Evolutionary conservation across 352 stramenopile species (phyloP), one percentile per base, ranked within the genome.

Genomic region (Discostella stelligera): DNA sequence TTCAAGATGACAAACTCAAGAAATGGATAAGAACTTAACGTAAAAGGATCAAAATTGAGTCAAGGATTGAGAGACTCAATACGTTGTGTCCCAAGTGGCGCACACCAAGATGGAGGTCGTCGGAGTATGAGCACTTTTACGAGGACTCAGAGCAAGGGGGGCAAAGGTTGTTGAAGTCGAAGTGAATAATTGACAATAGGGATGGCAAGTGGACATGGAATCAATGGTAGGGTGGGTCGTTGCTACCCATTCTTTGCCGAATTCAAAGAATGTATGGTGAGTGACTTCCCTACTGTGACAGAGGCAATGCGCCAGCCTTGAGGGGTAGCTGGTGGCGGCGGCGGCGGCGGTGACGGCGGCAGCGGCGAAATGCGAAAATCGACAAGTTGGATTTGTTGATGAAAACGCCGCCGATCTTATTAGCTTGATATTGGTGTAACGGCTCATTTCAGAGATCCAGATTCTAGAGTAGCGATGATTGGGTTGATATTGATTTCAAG

Each of bases 221-320:
- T 98, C 71, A 96, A 96, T 73, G 95, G 95, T 77, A 89, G 90
- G 37, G 89, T 96, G 56, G 94, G 95, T 72, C 90, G 95, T 52
- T 98, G 95, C 92, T 97, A 97, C 88, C 89, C 88, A 66, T 98
- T 98, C 85, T 98, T 93, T 89, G 95, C 96, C 81, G 90, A 96
- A 58, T 93, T 97, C 21, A 94, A 97, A 86, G 89, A 97, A 76
- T 98, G 95, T 87, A 94, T 95, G 84, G 95, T 98, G 92, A 88
- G 95, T 96, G 41, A 18, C 59, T 41, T 32, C 5, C 5, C 21
- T 10, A 16, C 14, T 3, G 56, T 41, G 46, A 23, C 16, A 20
- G 16, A 54, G 20, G 37, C 3, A 32, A 32, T 32, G 27, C 5
- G 27, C 27, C 5, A 5, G 27, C 27, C 27, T 32, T 32, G 27